These are phyloP conservation scores for Vitis hybrid DNA, from an alignment of 177 flowering plant species.

Conservation along the genomic window DNA sequence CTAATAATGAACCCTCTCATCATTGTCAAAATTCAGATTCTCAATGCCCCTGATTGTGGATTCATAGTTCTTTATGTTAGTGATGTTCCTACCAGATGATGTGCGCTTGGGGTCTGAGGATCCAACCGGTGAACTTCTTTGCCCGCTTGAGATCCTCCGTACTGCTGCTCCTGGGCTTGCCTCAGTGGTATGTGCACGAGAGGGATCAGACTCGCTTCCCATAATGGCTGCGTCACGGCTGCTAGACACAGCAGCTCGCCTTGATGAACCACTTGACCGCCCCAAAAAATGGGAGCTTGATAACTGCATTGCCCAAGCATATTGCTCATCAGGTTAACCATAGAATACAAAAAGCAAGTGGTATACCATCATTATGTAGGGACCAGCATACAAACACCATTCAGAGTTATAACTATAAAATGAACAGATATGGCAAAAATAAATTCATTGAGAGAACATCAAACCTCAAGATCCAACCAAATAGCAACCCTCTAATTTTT, in stretches of 20 bases:
- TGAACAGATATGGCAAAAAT: no score
- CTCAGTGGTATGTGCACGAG: conserved; percentile 59
- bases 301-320: conserved; percentile 41
- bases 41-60: conserved; percentile 73
- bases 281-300: conserved; percentile 50
- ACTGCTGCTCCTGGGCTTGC: conserved; percentile 58
- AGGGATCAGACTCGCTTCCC: conserved; percentile 61
- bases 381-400: no score
- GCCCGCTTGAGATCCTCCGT: conserved; percentile 53
- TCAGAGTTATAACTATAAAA: no score
- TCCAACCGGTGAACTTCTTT: conserved; percentile 55
- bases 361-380: no score
- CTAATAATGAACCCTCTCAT: conserved; percentile 60
- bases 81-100: conserved; percentile 50
- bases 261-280: conserved; percentile 69
- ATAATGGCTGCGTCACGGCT: conserved; percentile 55
- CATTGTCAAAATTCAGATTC: conserved; percentile 55
- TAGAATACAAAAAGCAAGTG: no score
- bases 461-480: no score
- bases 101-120: conserved; percentile 62
- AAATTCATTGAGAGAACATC: no score
- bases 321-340: not conserved
- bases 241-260: conserved; percentile 66
- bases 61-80: conserved; percentile 62
- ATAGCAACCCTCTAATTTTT: no score